A percentile compares a stretch with the other conserved stretches of the same genome.
These are phyloP conservation scores for Zea luxurians DNA, from an alignment of 176 grass and related monocot genomes.

Conservation along the genomic window DNA sequence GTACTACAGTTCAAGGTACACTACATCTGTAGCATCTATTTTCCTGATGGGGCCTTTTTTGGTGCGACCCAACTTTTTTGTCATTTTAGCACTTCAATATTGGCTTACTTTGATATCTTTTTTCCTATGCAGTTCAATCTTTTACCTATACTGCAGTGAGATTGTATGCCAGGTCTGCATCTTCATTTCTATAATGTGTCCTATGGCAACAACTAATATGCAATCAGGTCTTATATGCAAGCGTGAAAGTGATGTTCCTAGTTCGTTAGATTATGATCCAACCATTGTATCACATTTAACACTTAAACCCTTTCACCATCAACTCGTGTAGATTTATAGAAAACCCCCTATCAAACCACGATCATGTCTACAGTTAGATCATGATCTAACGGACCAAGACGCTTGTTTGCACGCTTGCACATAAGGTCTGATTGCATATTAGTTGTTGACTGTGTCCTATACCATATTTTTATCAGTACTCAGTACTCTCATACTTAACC, in stretches of 20 bases:
- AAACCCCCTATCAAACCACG: no score
- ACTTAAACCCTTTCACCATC: no score
- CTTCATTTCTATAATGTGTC: slow-evolving; percentile 14
- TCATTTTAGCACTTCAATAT: slow-evolving; percentile 21
- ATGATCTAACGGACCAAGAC: no score
- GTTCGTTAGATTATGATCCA: no score
- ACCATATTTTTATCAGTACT: not conserved
- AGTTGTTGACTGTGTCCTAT: not conserved
- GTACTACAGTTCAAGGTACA: slow-evolving; percentile 69
- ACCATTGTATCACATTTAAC: no score
- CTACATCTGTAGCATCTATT: slow-evolving; percentile 27
- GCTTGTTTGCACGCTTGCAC: no score
- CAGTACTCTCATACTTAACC: slow-evolving; percentile 2
- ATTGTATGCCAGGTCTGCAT: slow-evolving; percentile 72
- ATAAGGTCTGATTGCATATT: no score
- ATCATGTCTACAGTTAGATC: no score
- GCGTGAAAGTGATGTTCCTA: no score
- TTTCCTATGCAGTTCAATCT: slow-evolving; percentile 65
- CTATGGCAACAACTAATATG: not conserved
- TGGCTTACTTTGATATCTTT: slow-evolving; percentile 27
- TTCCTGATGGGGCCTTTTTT: slow-evolving; percentile 26
- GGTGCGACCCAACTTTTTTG: not conserved
- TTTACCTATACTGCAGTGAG: slow-evolving; percentile 80
- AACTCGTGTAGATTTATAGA: no score
- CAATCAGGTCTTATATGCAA: no score